Conservation (phyloP, 2,329 filamentous ascomycete species). For the Pseudogymnoascus sp. region DNA sequence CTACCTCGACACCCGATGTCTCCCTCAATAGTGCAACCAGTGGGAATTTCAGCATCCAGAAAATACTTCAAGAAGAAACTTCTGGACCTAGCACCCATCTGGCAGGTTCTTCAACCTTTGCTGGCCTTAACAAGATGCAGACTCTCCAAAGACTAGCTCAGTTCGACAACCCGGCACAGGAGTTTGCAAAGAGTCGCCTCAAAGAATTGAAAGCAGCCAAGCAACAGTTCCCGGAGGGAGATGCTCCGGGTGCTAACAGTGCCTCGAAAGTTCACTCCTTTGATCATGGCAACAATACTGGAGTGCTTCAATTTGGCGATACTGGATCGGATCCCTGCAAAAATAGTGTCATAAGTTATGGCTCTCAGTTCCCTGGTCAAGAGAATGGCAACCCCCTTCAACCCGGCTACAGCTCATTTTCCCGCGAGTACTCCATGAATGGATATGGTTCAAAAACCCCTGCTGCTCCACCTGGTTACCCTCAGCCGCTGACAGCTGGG, state of each 20-base stretch:
- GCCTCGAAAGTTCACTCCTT: not conserved
- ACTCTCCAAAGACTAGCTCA: slow-evolving; percentile 26
- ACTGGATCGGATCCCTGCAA: not conserved
- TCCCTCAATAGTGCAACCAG: not conserved
- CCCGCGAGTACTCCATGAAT: not conserved
- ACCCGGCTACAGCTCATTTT: not conserved
- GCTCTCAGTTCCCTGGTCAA: not conserved
- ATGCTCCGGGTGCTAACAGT: not conserved
- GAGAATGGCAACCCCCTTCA: not conserved
- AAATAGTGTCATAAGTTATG: not conserved
- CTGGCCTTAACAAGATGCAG: slow-evolving; percentile 28
- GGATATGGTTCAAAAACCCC: not conserved
- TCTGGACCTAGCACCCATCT: not conserved
- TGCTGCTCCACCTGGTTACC: slow-evolving; percentile 20
- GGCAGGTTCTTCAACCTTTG: slow-evolving; percentile 9
- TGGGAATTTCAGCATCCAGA: not conserved
- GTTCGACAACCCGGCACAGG: slow-evolving; percentile 26
- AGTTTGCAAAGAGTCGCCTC: slow-evolving; percentile 20
- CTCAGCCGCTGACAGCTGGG: slow-evolving; percentile 29
- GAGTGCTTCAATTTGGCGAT: not conserved
- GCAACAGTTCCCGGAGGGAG: not conserved
- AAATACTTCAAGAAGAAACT: not conserved
- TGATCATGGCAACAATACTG: not conserved
- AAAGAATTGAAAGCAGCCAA: slow-evolving; percentile 20
- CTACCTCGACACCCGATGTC: not conserved